Conservation (phyloP, 179 eudicot species). For the Drosera spatulata region DNA sequence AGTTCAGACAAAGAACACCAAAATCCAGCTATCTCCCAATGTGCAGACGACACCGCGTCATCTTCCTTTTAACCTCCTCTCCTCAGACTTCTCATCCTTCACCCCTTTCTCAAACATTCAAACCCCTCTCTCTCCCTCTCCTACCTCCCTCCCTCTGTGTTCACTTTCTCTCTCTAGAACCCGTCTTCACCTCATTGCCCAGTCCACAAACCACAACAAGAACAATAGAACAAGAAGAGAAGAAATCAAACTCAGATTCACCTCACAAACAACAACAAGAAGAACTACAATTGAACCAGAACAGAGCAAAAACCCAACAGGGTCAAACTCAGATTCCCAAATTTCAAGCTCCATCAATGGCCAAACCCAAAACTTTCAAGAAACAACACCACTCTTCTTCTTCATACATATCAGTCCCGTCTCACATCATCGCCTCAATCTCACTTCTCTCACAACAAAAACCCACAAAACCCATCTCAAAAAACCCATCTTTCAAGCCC, state of each 20-base stretch:
- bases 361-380: slow-evolving; percentile 35
- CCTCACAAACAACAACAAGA: too few relatives aligned
- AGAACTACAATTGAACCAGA: not conserved
- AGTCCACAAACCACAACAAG: not conserved
- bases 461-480: slow-evolving; percentile 31
- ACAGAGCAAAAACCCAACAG: not conserved
- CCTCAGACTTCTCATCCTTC: not conserved
- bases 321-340: not conserved
- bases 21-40: too few relatives aligned
- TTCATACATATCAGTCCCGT: slow-evolving; percentile 61
- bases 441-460: slow-evolving; percentile 19
- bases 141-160: not conserved
- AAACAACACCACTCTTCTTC: slow-evolving; percentile 24
- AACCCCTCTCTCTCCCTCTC: not conserved
- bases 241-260: too few relatives aligned
- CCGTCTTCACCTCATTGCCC: not conserved
- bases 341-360: slow-evolving; percentile 17
- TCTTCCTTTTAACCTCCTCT: not conserved
- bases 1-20: too few relatives aligned
- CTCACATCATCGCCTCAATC: slow-evolving; percentile 62
- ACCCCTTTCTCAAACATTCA: not conserved
- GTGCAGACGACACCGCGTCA: too few relatives aligned
- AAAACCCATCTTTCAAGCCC: slow-evolving; percentile 8
- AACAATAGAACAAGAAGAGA: too few relatives aligned
- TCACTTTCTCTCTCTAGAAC: not conserved